phyloP scores from a whole-genome alignment of 495 filamentous ascomycete species.

The Parathielavia hyrcaniae region DNA sequence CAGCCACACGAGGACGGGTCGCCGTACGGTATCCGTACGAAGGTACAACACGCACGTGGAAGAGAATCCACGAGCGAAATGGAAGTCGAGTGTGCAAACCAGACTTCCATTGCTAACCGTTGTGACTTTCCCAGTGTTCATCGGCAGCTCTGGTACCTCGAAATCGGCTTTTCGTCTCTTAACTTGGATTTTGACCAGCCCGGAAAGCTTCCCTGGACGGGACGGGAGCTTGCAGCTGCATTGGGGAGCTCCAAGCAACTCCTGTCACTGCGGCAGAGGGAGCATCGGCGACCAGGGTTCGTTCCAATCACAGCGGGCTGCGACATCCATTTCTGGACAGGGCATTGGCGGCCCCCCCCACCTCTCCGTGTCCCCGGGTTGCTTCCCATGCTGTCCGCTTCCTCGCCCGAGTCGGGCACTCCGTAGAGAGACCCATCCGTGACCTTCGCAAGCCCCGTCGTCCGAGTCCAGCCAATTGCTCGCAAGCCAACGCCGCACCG shows the following conservation, averaged over 20 bases:
- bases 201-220: background rate
- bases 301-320: slow-evolving; percentile 22
- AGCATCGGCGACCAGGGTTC: no score
- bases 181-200: background rate
- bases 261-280: no score
- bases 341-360: slow-evolving; percentile 24
- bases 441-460: slow-evolving; percentile 12
- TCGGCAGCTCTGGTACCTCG: no score
- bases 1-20: background rate
- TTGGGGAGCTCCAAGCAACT: slow-evolving; percentile 18
- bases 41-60: no score
- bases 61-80: no score
- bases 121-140: no score
- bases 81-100: no score
- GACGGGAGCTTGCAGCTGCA: background rate
- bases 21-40: no score
- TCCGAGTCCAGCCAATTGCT: background rate
- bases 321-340: slow-evolving; percentile 2
- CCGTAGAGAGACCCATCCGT: slow-evolving; percentile 16
- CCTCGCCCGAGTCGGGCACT: slow-evolving; percentile 27
- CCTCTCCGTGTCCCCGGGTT: slow-evolving; percentile 16
- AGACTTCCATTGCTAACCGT: no score
- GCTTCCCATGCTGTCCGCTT: slow-evolving; percentile 18
- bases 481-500: background rate
- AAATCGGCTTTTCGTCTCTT: no score